phyloP scores from a whole-genome alignment of 2,329 filamentous ascomycete genomes.

The Phialemoniopsis sp. region DNA sequence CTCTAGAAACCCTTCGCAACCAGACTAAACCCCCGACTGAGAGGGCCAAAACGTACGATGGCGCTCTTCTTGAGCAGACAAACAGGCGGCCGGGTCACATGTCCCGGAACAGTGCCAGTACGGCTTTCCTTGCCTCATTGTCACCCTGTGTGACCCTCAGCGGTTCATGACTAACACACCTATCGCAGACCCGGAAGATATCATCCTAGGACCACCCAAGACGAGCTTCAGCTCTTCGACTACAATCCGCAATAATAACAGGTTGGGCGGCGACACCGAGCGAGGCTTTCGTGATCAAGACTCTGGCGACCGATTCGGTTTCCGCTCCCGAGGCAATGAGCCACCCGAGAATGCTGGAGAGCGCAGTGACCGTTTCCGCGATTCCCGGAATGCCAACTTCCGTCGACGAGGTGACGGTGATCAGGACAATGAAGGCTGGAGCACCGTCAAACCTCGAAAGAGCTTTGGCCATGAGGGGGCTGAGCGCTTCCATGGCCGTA shows the following conservation, averaged over 20 bases:
- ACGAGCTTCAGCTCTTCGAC: slow-evolving; percentile 78
- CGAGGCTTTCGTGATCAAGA: slow-evolving; percentile 49
- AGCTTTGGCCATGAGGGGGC: slow-evolving; percentile 70
- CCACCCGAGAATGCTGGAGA: slow-evolving; percentile 33
- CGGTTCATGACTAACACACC: slow-evolving; percentile 14
- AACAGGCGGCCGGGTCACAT: slow-evolving; percentile 47
- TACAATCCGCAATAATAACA: slow-evolving; percentile 40
- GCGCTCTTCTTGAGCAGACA: slow-evolving; percentile 39
- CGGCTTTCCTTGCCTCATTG: slow-evolving; percentile 17
- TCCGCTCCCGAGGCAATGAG: slow-evolving; percentile 49
- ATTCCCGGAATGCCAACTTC: slow-evolving; percentile 39
- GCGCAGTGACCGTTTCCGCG: slow-evolving; percentile 42
- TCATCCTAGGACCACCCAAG: slow-evolving; percentile 80
- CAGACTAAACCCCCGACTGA: slow-evolving; percentile 39
- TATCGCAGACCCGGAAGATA: slow-evolving; percentile 65
- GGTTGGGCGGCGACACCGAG: slow-evolving; percentile 44
- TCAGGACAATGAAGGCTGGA: slow-evolving; percentile 69
- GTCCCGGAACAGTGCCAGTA: slow-evolving; percentile 56
- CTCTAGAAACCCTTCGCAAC: slow-evolving; percentile 39
- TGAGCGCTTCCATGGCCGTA: slow-evolving; percentile 64
- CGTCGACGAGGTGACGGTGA: slow-evolving; percentile 52
- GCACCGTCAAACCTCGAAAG: slow-evolving; percentile 67
- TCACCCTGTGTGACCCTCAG: slow-evolving; percentile 1
- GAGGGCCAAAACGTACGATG: slow-evolving; percentile 38
- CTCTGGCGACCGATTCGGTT: slow-evolving; percentile 54